Base-by-base conservation (phyloP, 805 yeast species). In the Debaryomyces castellii region DNA sequence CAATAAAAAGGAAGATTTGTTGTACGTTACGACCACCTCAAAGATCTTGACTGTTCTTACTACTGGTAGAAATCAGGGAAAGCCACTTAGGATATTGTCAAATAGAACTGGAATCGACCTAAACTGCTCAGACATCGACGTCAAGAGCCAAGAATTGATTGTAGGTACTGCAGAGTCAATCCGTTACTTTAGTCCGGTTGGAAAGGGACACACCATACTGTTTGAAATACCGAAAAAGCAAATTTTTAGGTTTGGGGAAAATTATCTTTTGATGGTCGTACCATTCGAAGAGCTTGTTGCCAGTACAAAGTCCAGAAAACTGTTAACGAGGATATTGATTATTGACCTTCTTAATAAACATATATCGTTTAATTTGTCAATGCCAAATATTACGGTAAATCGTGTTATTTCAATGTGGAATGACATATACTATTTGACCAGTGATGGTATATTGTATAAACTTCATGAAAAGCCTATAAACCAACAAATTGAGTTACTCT, bases 1-100 rank as follows among this genome's bases (percentile, higher is more conserved):
- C 52, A 74, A 74, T 42, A 76, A 79, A 40, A 74, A 74, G 12
- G 74, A 78, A 1, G 66, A 78, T 25, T 36, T 67, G 3, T 65
- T 90, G 12, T 90, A 79, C 59, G 85, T 88, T 16, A 74, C 92
- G 1, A 87, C 97, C 0, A 82, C 94, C 0, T 79, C 85, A 12
- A 83, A 78, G 51, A 76, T 90, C 1, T 62, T 89, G 40, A 77
- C 90, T 0, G 80, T 90, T 9, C 77, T 83, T 11, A 89, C 97
- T 0, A 77, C 83, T 1, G 96, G 96, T 0, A 75, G 89, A 58
- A 87, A 86, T 60, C 82, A 81, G 40, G 88, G 91, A 0, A 78
- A 79, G 44, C 84, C 87, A 1, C 63, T 67, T 18, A 62, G 69
- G 37, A 48, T 76, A 2, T 60, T 81, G n/a, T 77, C 80, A 16